Evolutionary conservation across 1,284 basidiomycete species (phyloP).

Genomic region (Ceratobasidium papillatum): DNA sequence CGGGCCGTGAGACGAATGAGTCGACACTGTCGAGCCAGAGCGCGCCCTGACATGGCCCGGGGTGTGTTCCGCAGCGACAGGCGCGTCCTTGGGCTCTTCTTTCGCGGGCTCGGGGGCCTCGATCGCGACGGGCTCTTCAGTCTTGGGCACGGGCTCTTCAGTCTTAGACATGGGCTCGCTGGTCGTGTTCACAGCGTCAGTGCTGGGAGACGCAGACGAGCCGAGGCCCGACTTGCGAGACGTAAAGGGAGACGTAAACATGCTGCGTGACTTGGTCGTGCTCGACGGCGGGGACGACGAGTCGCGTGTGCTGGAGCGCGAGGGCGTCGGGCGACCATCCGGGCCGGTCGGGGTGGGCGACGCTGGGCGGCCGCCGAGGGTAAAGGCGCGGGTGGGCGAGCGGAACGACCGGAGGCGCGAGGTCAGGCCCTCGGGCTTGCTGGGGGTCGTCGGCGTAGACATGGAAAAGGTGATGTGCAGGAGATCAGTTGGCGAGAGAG

Average conservation of each 20-base stretch:
- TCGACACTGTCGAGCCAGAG: conserved; percentile 29
- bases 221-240: conserved; percentile 30
- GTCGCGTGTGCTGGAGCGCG: conserved; percentile 26
- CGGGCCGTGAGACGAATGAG: conserved; percentile 8
- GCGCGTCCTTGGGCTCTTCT: conserved; percentile 6
- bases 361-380: background rate
- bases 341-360: conserved; percentile 2
- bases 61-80: background rate
- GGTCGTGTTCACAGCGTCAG: conserved; percentile 21
- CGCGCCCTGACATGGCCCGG: conserved; percentile 11
- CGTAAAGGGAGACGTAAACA: background rate
- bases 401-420: conserved; percentile 18
- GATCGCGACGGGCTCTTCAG: background rate
- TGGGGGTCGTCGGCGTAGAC: conserved; percentile 17
- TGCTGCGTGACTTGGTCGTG: conserved; percentile 20
- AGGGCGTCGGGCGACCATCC: conserved; percentile 7
- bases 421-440: background rate
- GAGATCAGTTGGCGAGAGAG: conserved; percentile 1
- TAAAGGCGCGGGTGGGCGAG: conserved; percentile 19
- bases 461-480: conserved; percentile 36
- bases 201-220: conserved; percentile 13
- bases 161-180: background rate
- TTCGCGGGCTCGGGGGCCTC: conserved; percentile 11
- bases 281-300: background rate
- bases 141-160: conserved; percentile 4